A percentile compares a stretch with the other conserved stretches of the same genome.
phyloP scores from a whole-genome alignment of 345 rosid species.

The Erysimum cheiranthoides region DNA sequence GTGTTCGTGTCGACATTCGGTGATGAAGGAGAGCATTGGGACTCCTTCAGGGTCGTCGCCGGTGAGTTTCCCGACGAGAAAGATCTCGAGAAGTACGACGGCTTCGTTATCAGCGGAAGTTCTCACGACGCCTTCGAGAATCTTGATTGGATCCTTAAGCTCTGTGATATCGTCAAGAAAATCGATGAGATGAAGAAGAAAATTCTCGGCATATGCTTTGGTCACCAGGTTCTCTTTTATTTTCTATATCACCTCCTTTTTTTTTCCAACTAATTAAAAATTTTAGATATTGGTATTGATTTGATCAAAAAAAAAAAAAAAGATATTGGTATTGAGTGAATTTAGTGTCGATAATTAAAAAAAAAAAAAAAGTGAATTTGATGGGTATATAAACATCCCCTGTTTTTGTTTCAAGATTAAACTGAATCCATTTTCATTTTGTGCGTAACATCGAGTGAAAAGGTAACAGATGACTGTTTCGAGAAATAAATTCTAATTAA shows the following conservation, averaged over 20 bases:
- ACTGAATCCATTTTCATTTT: neutral
- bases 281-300: no score
- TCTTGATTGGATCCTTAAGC: conserved; percentile 75
- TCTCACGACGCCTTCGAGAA: conserved; percentile 79
- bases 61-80: conserved; percentile 79
- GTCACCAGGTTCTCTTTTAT: conserved; percentile 75
- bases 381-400: neutral
- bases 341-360: no score
- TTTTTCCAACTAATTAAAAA: neutral
- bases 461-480: neutral
- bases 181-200: conserved; percentile 81
- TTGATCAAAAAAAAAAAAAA: no score
- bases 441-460: neutral
- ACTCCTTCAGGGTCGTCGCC: conserved; percentile 67
- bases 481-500: neutral
- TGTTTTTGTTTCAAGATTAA: neutral
- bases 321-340: no score
- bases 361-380: no score
- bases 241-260: neutral
- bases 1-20: conserved; percentile 77
- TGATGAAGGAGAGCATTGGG: conserved; percentile 87
- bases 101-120: conserved; percentile 86
- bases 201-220: conserved; percentile 88
- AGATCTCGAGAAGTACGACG: conserved; percentile 70
- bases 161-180: conserved; percentile 67